These are phyloP conservation scores for Castanea crenata DNA, from an alignment of 306 rosid genomes.

Conservation along the genomic window DNA sequence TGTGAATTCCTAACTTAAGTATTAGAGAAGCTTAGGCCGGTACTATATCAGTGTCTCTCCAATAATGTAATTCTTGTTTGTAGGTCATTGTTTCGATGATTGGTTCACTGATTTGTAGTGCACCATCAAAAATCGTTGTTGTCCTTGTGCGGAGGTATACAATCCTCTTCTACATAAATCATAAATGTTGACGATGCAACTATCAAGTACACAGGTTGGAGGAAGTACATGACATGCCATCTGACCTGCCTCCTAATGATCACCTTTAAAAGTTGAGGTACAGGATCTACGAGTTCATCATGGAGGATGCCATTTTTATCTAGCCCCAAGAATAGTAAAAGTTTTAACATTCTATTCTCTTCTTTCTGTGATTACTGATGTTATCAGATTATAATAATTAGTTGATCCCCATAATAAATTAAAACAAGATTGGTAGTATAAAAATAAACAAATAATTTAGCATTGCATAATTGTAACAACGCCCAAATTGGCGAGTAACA, in stretches of 20 bases:
- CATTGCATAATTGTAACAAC: constrained; percentile 89
- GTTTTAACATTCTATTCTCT: not conserved
- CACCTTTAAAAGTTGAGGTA: constrained; percentile 88
- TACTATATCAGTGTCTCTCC: too few relatives aligned
- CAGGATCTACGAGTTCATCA: constrained; percentile 54
- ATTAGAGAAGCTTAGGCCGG: too few relatives aligned
- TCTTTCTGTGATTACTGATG: not conserved
- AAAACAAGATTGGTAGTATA: not conserved
- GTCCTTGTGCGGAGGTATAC: constrained; percentile 94
- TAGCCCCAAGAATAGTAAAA: constrained; percentile 41
- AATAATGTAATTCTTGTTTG: too few relatives aligned
- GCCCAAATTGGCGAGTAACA: constrained; percentile 82
- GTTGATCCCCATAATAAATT: constrained; percentile 2
- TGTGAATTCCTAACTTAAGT: too few relatives aligned
- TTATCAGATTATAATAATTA: not conserved
- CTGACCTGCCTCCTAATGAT: constrained; percentile 74
- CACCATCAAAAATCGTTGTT: constrained; percentile 81
- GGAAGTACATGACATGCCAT: constrained; percentile 85
- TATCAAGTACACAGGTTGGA: constrained; percentile 81
- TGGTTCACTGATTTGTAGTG: too few relatives aligned
- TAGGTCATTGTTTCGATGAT: too few relatives aligned
- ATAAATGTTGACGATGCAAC: constrained; percentile 92
- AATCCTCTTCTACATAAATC: constrained; percentile 71
- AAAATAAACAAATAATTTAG: constrained; percentile 33
- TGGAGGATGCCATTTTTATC: constrained; percentile 79